These are phyloP conservation scores for Trichoderma sp. DNA, from an alignment of 2,329 filamentous ascomycete species.

Conservation along the genomic window DNA sequence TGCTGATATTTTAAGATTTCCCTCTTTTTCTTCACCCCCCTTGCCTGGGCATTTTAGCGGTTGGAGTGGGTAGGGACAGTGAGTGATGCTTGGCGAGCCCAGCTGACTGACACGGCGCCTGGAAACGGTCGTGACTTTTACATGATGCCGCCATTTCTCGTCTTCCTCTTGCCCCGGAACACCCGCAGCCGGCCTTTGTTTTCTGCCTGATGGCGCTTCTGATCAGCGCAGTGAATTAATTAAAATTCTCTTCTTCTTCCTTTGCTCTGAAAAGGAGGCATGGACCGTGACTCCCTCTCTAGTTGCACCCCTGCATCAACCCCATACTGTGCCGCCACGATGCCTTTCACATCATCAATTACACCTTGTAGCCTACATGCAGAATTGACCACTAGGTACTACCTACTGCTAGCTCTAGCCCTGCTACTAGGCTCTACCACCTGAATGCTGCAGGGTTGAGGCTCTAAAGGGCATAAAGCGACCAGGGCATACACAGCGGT, in stretches of 20 bases:
- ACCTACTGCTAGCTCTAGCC: not conserved
- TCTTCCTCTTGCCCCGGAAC: conserved; percentile 11
- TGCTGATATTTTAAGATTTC: too few species aligned
- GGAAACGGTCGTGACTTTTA: not conserved
- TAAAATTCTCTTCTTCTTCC: not conserved
- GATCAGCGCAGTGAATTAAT: not conserved
- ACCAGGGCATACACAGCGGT: not conserved
- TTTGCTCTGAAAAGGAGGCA: not conserved
- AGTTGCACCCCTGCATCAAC: not conserved
- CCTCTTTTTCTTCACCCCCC: too few species aligned
- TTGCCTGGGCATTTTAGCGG: not conserved
- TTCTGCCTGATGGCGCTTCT: not conserved
- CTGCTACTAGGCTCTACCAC: too few species aligned
- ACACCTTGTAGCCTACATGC: not conserved
- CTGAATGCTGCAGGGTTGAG: not conserved
- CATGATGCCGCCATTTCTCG: not conserved
- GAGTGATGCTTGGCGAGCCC: conserved; percentile 20
- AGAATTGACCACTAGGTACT: too few species aligned
- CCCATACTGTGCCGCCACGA: not conserved
- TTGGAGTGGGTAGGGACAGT: not conserved
- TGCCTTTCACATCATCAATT: not conserved
- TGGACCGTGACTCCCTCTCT: not conserved
- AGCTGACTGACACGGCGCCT: conserved; percentile 28
- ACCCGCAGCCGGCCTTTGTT: conserved; percentile 21
- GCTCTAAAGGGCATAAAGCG: not conserved